phyloP scores from a whole-genome alignment of 2,329 filamentous ascomycete species.

The Penicillium sp. region DNA sequence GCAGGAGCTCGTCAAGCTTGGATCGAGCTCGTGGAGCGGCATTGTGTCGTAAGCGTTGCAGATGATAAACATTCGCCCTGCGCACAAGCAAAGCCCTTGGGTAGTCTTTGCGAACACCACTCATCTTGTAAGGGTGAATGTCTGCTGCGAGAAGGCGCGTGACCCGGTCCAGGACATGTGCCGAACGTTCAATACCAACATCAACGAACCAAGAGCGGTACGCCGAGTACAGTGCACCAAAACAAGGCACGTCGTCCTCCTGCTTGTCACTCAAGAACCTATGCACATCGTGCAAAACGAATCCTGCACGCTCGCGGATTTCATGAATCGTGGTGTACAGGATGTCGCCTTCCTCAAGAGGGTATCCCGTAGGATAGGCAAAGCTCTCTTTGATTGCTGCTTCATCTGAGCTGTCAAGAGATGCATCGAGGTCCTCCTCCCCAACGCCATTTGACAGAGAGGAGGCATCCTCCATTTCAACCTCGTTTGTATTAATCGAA shows the following conservation, averaged over 20 bases:
- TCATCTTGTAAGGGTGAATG: constrained; percentile 90
- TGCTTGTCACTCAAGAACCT: constrained; percentile 78
- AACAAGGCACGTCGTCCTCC: constrained; percentile 94
- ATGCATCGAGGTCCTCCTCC: constrained; percentile 49
- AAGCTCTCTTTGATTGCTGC: constrained; percentile 76
- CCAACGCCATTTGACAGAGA: constrained; percentile 25
- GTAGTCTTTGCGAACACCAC: constrained; percentile 87
- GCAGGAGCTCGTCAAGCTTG: constrained; percentile 79
- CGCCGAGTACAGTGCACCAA: constrained; percentile 87
- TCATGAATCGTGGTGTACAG: constrained; percentile 77
- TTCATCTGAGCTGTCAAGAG: constrained; percentile 60
- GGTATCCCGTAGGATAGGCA: constrained; percentile 84
- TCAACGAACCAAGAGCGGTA: constrained; percentile 98
- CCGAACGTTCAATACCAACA: constrained; percentile 92
- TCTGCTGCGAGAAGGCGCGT: constrained; percentile 82
- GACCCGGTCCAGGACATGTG: constrained; percentile 87
- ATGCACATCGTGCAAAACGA: constrained; percentile 80
- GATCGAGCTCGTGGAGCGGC: constrained; percentile 84
- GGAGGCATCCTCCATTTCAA: constrained; percentile 49
- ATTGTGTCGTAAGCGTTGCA: constrained; percentile 93
- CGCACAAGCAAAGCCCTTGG: constrained; percentile 89
- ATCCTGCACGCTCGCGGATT: constrained; percentile 77
- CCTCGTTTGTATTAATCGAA: constrained; percentile 40
- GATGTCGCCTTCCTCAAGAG: constrained; percentile 63
- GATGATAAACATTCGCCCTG: constrained; percentile 89